These are phyloP conservation scores for Dictyostelium firmibasis DNA, from an alignment of 78 protist species.

Conservation along the genomic window DNA sequence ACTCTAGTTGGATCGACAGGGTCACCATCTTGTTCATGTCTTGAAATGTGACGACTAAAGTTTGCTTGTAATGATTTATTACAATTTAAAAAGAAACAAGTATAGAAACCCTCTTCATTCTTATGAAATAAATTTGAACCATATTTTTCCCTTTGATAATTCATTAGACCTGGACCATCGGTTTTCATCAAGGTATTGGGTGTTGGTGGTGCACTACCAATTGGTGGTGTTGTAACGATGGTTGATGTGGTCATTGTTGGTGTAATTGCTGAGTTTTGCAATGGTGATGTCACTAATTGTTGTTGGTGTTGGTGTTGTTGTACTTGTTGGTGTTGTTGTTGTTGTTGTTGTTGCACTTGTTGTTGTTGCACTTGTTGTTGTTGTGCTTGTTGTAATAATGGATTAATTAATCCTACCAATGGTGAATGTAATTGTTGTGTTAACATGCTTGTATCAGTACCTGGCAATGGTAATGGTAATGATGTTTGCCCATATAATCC, in stretches of 20 bases:
- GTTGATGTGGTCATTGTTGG: background rate
- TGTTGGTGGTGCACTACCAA: background rate
- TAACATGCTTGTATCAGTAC: background rate
- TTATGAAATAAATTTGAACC: constrained; percentile 57
- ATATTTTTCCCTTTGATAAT: constrained; percentile 62
- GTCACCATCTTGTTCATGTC: constrained; percentile 60
- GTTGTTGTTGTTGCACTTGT: background rate
- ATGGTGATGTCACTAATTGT: background rate
- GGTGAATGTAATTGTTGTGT: background rate
- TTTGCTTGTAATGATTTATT: constrained; percentile 40
- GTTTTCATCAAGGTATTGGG: background rate
- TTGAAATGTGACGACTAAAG: constrained; percentile 40
- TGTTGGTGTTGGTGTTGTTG: background rate
- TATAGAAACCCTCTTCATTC: constrained; percentile 49
- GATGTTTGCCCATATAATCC: background rate
- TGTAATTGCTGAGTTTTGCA: background rate
- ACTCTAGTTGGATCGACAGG: constrained; percentile 3
- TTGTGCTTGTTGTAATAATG: background rate
- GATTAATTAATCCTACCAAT: background rate
- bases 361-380: background rate
- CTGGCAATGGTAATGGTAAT: background rate
- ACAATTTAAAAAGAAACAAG: constrained; percentile 60
- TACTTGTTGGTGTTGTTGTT: background rate
- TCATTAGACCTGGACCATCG: constrained; percentile 52
- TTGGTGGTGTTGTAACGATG: background rate